phyloP scores from a whole-genome alignment of 805 yeast species.

The Grigorovia jiainica region DNA sequence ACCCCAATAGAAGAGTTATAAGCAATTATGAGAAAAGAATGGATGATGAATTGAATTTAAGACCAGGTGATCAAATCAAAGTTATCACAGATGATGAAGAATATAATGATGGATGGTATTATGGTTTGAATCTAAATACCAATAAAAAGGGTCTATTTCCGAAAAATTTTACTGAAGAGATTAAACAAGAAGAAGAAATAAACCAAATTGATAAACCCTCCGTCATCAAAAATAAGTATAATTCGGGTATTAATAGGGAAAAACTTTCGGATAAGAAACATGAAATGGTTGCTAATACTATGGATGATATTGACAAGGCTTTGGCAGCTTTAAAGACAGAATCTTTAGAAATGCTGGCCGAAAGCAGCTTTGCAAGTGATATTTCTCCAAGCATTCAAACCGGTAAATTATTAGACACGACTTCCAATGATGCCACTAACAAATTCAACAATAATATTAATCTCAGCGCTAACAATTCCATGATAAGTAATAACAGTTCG shows the following conservation, averaged over 20 bases:
- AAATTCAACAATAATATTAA: too few species aligned
- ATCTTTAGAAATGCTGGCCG: slow-evolving; percentile 12
- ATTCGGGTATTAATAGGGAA: background rate
- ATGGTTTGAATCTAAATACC: slow-evolving; percentile 68
- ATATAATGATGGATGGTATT: slow-evolving; percentile 95
- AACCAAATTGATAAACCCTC: slow-evolving; percentile 36
- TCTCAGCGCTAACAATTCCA: too few species aligned
- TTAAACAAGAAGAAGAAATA: slow-evolving; percentile 30
- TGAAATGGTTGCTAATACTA: slow-evolving; percentile 36
- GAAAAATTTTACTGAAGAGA: slow-evolving; percentile 65
- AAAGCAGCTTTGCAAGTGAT: background rate
- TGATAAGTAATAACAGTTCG: background rate
- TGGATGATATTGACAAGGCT: slow-evolving; percentile 66
- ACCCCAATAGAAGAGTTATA: slow-evolving; percentile 39
- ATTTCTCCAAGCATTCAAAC: background rate
- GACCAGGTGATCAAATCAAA: slow-evolving; percentile 76
- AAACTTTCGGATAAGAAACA: background rate
- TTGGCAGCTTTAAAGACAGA: slow-evolving; percentile 46
- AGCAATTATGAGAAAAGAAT: slow-evolving; percentile 80
- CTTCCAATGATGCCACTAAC: background rate
- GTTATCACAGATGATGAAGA: slow-evolving; percentile 87
- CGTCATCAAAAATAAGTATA: too few species aligned
- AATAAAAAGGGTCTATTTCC: slow-evolving; percentile 83
- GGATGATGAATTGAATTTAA: slow-evolving; percentile 78
- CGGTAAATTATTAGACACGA: background rate